These are phyloP conservation scores for Beta vulgaris DNA, from an alignment of 148 eudicot species.

Conservation along the genomic window DNA sequence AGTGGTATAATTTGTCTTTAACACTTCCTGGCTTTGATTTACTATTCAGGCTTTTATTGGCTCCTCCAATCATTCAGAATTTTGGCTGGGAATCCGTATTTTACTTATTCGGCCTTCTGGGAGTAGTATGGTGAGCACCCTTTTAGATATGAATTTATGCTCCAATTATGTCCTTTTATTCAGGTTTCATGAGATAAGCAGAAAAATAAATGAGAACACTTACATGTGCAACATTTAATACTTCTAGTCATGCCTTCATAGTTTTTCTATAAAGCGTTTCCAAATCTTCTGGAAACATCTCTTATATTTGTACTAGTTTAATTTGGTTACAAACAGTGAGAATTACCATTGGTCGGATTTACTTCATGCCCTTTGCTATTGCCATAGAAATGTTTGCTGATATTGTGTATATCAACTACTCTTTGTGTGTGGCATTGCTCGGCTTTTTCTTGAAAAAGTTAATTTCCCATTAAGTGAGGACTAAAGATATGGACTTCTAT, in stretches of 20 bases:
- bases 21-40: constrained; percentile 15
- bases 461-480: neutral
- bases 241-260: neutral
- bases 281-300: neutral
- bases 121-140: constrained; percentile 81
- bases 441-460: neutral
- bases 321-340: neutral
- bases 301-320: neutral
- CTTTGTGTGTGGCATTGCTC: neutral
- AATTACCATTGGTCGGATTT: neutral
- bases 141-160: constrained; percentile 15
- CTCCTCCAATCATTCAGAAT: constrained; percentile 86
- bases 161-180: neutral
- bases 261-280: neutral
- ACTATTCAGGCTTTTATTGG: constrained; percentile 81
- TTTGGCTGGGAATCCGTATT: constrained; percentile 99
- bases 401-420: neutral
- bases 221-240: neutral
- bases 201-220: neutral
- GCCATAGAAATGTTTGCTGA: no score
- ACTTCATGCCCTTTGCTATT: no score
- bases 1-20: neutral
- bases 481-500: neutral
- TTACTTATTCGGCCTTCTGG: constrained; percentile 77
- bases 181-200: neutral